Evolutionary conservation across 1,284 basidiomycete genomes (phyloP).

Genomic region (Polyporus tsugae): DNA sequence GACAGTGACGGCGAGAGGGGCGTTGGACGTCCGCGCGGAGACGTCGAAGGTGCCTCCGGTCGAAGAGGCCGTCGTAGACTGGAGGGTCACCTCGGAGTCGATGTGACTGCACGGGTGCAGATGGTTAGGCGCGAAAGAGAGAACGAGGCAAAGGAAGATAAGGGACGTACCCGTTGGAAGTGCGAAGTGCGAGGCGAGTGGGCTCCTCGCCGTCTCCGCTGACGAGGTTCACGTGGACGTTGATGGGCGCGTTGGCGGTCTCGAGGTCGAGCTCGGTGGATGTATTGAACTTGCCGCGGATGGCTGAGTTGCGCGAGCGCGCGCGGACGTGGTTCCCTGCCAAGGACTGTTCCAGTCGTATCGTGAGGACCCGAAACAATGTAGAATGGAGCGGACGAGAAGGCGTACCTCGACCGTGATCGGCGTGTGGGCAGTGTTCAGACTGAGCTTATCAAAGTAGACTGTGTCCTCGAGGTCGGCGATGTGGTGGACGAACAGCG

Average conservation of each 20-base stretch:
- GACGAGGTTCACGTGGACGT: neutral
- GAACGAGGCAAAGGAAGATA: too few relatives aligned
- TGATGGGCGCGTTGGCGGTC: constrained; percentile 17
- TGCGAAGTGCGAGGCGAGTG: constrained; percentile 4
- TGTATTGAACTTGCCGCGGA: constrained; percentile 13
- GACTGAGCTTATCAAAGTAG: constrained; percentile 29
- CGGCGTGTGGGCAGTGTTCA: constrained; percentile 31
- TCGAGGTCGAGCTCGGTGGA: constrained; percentile 12
- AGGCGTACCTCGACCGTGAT: constrained; percentile 31
- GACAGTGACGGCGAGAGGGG: constrained; percentile 43
- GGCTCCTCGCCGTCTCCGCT: constrained; percentile 7
- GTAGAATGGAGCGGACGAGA: neutral
- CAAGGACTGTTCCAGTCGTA: constrained; percentile 18
- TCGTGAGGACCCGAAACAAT: neutral
- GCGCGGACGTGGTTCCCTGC: constrained; percentile 7
- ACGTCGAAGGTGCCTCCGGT: constrained; percentile 44
- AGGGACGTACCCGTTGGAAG: constrained; percentile 17
- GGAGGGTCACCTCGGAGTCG: constrained; percentile 39
- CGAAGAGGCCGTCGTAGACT: constrained; percentile 36
- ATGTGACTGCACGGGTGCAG: constrained; percentile 39
- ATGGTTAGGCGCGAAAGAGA: neutral
- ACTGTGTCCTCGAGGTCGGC: constrained; percentile 31
- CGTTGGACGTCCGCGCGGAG: constrained; percentile 33
- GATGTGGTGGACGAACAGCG: constrained; percentile 34
- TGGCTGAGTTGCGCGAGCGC: constrained; percentile 7